A percentile compares a stretch with the other conserved stretches of the same genome.
Evolutionary conservation across 202 grass and related monocot species (phyloP).

Genomic region (Zoysia matrella): DNA sequence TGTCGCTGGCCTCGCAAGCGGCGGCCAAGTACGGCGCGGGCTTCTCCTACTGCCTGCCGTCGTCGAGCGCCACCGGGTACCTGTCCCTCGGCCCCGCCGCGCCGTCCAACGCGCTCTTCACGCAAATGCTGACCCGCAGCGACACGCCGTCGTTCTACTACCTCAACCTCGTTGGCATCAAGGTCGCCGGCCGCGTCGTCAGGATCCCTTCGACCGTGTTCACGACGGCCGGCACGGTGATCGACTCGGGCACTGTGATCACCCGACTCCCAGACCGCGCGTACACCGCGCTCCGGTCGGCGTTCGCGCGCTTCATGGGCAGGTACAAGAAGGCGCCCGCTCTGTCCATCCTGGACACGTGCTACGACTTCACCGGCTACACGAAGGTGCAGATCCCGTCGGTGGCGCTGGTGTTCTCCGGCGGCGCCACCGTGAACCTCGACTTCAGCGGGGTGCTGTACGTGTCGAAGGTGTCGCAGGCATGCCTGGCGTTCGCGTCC

Average conservation of each 20-base stretch:
- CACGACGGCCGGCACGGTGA: conserved; percentile 43
- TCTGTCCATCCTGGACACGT: conserved; percentile 83
- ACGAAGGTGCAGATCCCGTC: conserved; percentile 52
- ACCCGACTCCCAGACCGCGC: conserved; percentile 66
- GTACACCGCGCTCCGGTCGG: conserved; percentile 51
- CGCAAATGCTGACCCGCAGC: conserved; percentile 43
- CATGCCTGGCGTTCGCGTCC: conserved; percentile 76
- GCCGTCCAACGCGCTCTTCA: conserved; percentile 55
- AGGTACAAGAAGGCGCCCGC: conserved; percentile 54
- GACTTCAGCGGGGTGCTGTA: conserved; percentile 65
- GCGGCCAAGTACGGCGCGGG: conserved; percentile 53
- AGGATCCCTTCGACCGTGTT: conserved; percentile 39
- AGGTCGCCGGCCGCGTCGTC: conserved; percentile 51
- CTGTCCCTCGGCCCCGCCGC: conserved; percentile 51
- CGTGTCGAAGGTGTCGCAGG: conserved; percentile 55
- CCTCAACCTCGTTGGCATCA: conserved; percentile 58
- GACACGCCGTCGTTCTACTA: conserved; percentile 73
- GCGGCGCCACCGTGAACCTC: conserved; percentile 51
- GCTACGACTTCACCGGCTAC: conserved; percentile 75
- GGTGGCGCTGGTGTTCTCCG: conserved; percentile 64
- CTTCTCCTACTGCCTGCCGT: conserved; percentile 92
- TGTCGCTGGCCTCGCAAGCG: conserved; percentile 70
- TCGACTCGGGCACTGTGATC: conserved; percentile 93
- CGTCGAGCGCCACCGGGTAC: conserved; percentile 54
- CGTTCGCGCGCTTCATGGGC: conserved; percentile 55